Evolutionary conservation across 78 protist genomes (phyloP).

Genomic region (Anaeramoeba ignava): DNA sequence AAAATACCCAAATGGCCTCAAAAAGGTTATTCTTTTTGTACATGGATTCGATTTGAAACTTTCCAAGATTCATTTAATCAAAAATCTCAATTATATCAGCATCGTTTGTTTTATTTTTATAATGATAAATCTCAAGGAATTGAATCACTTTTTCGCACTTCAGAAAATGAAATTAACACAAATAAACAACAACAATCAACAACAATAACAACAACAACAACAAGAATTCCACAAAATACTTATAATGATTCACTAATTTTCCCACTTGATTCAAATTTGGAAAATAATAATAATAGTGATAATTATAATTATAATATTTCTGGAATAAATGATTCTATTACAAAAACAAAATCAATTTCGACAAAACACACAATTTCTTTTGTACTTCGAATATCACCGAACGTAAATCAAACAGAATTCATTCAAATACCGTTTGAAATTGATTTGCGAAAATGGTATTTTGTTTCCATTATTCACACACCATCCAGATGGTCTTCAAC

Average conservation of each 20-base stretch:
- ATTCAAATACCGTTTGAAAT: not conserved
- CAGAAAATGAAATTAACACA: not conserved
- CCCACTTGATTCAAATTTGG: no score
- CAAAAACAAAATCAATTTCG: no score
- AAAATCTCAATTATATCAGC: no score
- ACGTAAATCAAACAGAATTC: no score
- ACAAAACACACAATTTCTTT: no score
- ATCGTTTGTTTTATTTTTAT: no score
- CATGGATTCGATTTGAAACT: not conserved
- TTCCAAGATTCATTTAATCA: not conserved
- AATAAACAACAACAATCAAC: not conserved
- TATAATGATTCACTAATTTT: no score
- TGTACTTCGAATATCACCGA: no score
- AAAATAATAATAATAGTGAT: no score
- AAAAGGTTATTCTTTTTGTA: not conserved
- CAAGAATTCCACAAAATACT: not conserved
- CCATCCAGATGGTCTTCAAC: not conserved
- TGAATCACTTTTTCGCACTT: not conserved
- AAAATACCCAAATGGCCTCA: not conserved
- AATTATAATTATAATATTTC: no score
- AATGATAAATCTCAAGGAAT: not conserved
- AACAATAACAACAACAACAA: not conserved
- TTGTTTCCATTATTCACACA: not conserved
- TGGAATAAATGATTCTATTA: no score
- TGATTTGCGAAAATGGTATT: not conserved